phyloP scores from a whole-genome alignment of 2,329 filamentous ascomycete species.

The Pseudogymnoascus sp. region DNA sequence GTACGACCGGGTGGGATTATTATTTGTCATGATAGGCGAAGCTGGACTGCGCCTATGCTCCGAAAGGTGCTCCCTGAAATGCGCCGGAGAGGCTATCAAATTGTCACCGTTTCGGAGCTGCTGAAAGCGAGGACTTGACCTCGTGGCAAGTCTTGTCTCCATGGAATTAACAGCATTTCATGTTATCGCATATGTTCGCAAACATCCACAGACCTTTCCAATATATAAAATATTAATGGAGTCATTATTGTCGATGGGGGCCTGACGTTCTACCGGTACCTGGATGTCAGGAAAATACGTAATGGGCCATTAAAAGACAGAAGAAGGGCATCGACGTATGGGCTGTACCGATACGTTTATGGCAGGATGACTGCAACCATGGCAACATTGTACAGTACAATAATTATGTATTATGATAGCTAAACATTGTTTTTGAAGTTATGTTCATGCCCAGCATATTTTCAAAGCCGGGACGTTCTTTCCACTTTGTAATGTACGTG shows the following conservation, averaged over 20 bases:
- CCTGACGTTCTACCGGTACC: neutral
- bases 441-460: neutral
- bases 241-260: neutral
- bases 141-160: neutral
- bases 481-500: neutral
- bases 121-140: neutral
- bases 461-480: neutral
- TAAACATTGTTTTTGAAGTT: neutral
- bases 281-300: neutral
- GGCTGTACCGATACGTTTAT: neutral
- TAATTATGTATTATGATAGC: neutral
- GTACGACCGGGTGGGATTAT: slow-evolving; percentile 68
- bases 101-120: neutral
- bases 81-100: neutral
- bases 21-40: slow-evolving; percentile 74
- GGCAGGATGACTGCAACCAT: neutral
- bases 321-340: neutral
- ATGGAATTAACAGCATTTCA: neutral
- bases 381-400: neutral
- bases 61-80: slow-evolving; percentile 3
- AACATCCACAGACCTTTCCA: neutral
- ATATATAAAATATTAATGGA: neutral
- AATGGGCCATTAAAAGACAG: neutral
- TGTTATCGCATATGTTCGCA: neutral
- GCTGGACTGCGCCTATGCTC: slow-evolving; percentile 7